Evolutionary conservation across 2,329 filamentous ascomycete species (phyloP), one percentile per base, ranked within the genome.

Genomic region (Zalaria sp.): DNA sequence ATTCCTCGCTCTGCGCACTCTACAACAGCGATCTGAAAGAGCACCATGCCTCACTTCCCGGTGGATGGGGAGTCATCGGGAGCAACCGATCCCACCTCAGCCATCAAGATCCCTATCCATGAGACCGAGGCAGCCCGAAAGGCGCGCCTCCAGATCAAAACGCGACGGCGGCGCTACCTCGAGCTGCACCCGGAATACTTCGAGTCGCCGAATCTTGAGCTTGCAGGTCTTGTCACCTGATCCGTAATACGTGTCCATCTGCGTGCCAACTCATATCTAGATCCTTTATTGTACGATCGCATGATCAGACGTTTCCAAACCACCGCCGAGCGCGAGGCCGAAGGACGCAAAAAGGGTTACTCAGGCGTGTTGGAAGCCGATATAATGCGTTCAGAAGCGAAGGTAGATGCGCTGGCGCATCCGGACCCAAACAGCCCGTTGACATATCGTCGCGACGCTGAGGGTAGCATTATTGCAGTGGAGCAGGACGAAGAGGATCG

Each of bases 281-380:
- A 91, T 61, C 85, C 86, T 1, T 65, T 89, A 5, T 72, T 93
- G 28, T 93, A 93, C 66, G 83, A 93, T 58, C 73, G 76, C 41
- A 70, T 93, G 25, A 74, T 94, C 46, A 77, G 84, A 40, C 77
- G 76, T 40, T 88, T 87, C 57, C 83, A 88, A 49, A 79, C 79
- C 1, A 64, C 79, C 3, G 67, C 71, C 3, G 85, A 93, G 62
- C 76, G 84, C 41, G 77, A 86, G 56, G 72, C 72, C 5, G 83
- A 89, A 51, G 81, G 79, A 5, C 75, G 75, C 35, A 64, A 67
- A 5, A 86, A 86, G 56, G 86, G 86, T 7, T 91, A 86, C 58
- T 82, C 81, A 1, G 81, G 83, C 25, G 72, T 82, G 8, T 71
- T 93, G 4, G 82, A 93, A 56, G 78, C 83, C 1, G 84, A 88